Evolutionary conservation across 1,284 basidiomycete species (phyloP).

Genomic region (Leccinum cinnamomeum): DNA sequence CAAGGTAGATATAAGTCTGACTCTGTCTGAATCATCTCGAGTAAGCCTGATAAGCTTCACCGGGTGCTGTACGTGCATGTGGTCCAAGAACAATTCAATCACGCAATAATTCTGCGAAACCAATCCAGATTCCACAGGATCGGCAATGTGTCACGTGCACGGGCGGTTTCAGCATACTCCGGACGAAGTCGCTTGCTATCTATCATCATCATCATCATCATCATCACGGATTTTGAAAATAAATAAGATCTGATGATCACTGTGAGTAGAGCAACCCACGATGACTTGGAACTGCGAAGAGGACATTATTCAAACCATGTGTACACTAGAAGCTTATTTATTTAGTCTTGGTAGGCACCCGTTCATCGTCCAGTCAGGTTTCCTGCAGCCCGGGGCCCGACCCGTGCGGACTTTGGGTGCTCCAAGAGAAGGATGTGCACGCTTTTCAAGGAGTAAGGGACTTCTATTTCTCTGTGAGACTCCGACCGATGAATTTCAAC

Average conservation of each 20-base stretch:
- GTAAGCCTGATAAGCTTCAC: neutral
- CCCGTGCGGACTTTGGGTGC: neutral
- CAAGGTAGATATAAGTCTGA: neutral
- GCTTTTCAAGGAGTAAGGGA: neutral
- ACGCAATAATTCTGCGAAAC: too few species aligned
- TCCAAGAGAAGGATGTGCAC: neutral
- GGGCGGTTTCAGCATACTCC: neutral
- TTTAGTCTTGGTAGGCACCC: neutral
- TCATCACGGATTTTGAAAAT: neutral
- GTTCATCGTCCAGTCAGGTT: neutral
- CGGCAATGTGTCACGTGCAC: neutral
- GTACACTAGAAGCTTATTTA: neutral
- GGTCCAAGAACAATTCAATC: too few species aligned
- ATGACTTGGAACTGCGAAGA: neutral
- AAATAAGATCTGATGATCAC: neutral
- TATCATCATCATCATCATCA: neutral
- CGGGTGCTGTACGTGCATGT: too few species aligned
- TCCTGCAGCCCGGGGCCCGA: neutral
- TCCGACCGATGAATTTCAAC: neutral
- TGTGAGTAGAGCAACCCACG: neutral
- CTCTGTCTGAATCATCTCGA: neutral
- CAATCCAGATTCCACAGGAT: too few species aligned
- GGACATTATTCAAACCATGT: neutral
- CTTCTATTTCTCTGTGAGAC: neutral
- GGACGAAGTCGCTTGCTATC: neutral